Evolutionary conservation across 805 yeast genomes (phyloP).

Genomic region (Metschnikowia cerradonensis): DNA sequence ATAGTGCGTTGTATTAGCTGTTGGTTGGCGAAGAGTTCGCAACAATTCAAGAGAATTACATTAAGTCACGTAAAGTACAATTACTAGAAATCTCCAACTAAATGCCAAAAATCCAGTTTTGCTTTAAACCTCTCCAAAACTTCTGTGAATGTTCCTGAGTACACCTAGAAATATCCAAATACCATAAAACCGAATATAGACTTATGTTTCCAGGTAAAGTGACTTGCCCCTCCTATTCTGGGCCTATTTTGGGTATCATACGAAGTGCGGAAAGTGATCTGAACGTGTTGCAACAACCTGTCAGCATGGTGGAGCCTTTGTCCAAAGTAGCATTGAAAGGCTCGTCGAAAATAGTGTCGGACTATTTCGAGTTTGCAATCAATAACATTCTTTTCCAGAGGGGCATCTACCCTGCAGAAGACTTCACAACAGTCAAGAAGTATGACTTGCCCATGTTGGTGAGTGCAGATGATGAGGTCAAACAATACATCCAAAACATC

Average conservation of each 20-base stretch:
- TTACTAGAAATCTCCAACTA: not conserved
- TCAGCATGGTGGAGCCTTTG: conserved; percentile 13
- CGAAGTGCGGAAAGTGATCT: conserved; percentile 1
- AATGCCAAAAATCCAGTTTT: not conserved
- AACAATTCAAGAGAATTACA: not conserved
- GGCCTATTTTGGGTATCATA: too few species aligned
- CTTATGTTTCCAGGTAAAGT: not conserved
- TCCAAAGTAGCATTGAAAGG: conserved; percentile 64
- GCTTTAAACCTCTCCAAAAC: not conserved
- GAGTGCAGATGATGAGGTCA: conserved; percentile 72
- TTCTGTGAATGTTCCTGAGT: not conserved
- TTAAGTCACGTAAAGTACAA: not conserved
- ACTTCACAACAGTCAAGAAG: conserved; percentile 70
- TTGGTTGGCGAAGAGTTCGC: not conserved
- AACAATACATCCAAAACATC: conserved; percentile 60
- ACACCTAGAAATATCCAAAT: not conserved
- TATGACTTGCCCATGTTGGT: conserved; percentile 75
- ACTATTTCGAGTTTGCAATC: conserved; percentile 78
- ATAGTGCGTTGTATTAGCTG: too few species aligned
- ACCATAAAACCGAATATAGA: too few species aligned
- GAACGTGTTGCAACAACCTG: conserved; percentile 2
- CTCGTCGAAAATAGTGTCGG: conserved; percentile 73
- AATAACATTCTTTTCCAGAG: conserved; percentile 82
- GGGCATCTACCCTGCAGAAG: conserved; percentile 85
- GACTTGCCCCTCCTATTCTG: not conserved